phyloP scores from a whole-genome alignment of 2,329 filamentous ascomycete species.

The Neofusicoccum ribis region DNA sequence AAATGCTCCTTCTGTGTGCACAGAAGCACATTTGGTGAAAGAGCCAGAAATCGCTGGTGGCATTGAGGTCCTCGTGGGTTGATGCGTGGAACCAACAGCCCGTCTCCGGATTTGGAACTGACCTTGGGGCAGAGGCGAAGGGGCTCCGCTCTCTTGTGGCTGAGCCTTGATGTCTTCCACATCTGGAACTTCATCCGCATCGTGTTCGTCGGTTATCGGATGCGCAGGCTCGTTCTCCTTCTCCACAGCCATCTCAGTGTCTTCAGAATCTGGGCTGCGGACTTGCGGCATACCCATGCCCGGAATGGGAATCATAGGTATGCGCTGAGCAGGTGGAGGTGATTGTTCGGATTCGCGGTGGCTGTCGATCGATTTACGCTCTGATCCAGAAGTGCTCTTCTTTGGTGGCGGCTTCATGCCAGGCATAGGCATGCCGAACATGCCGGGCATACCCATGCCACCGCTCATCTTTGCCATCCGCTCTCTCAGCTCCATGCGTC shows the following conservation, averaged over 20 bases:
- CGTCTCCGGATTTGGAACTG: constrained; percentile 44
- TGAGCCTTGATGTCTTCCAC: constrained; percentile 53
- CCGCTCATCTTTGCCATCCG: constrained; percentile 99
- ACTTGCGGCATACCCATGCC: constrained; percentile 62
- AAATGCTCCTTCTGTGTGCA: constrained; percentile 33
- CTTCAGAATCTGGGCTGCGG: constrained; percentile 49
- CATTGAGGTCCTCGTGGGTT: constrained; percentile 28
- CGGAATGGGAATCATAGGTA: constrained; percentile 64
- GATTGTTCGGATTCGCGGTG: constrained; percentile 21
- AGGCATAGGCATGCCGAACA: constrained; percentile 74
- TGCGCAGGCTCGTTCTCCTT: constrained; percentile 52
- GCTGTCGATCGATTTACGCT: constrained; percentile 39
- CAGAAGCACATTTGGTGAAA: constrained; percentile 33
- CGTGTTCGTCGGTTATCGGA: constrained; percentile 44
- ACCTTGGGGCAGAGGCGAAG: constrained; percentile 53
- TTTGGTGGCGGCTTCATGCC: constrained; percentile 41
- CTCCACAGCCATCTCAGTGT: constrained; percentile 45
- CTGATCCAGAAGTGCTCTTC: constrained; percentile 43
- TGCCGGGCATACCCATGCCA: constrained; percentile 93
- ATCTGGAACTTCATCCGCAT: constrained; percentile 53
- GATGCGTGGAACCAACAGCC: constrained; percentile 25
- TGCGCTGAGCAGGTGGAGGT: constrained; percentile 41
- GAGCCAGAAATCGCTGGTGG: constrained; percentile 29
- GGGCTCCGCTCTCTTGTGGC: constrained; percentile 37
- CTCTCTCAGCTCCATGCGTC: constrained; percentile 84